phyloP scores from a whole-genome alignment of 768 basidiomycete species.

The Boletus rufocinnamomeus region DNA sequence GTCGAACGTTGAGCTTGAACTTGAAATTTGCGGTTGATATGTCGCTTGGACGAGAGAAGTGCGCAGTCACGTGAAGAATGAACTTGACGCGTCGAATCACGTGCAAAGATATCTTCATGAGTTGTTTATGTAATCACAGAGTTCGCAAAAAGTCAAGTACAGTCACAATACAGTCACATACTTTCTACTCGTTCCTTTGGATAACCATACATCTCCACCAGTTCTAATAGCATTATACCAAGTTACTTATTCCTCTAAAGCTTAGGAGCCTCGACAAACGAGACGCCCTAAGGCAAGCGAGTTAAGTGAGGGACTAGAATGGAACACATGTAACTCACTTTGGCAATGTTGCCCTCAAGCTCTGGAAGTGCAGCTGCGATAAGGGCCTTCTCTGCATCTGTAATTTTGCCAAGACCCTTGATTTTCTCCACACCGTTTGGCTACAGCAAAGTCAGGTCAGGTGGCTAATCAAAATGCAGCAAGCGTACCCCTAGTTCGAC shows the following conservation, averaged over 20 bases:
- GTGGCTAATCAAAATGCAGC: neutral
- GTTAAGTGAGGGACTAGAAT: neutral
- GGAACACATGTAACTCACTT: constrained; percentile 43
- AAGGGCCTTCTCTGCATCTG: constrained; percentile 71
- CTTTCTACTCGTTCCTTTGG: constrained; percentile 4
- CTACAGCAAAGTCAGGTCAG: constrained; percentile 41
- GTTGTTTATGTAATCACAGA: no score
- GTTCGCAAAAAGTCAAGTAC: neutral
- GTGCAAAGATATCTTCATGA: constrained; percentile 14
- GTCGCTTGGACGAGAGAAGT: constrained; percentile 2
- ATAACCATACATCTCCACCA: constrained; percentile 14
- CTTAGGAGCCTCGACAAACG: constrained; percentile 30
- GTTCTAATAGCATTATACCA: neutral
- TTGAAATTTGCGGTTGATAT: neutral
- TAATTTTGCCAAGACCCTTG: constrained; percentile 72
- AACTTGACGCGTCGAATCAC: constrained; percentile 33
- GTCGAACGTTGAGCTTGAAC: constrained; percentile 2
- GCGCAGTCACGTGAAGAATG: constrained; percentile 30
- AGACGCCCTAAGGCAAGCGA: constrained; percentile 21
- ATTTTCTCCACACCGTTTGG: constrained; percentile 82
- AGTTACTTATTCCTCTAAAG: constrained; percentile 20
- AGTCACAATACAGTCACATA: neutral
- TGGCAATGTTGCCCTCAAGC: constrained; percentile 69
- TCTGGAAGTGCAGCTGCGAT: constrained; percentile 82
- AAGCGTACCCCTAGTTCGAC: constrained; percentile 81